These are phyloP conservation scores for Ascochyta rabiei DNA, from an alignment of 2,329 filamentous ascomycete species.

Conservation along the genomic window DNA sequence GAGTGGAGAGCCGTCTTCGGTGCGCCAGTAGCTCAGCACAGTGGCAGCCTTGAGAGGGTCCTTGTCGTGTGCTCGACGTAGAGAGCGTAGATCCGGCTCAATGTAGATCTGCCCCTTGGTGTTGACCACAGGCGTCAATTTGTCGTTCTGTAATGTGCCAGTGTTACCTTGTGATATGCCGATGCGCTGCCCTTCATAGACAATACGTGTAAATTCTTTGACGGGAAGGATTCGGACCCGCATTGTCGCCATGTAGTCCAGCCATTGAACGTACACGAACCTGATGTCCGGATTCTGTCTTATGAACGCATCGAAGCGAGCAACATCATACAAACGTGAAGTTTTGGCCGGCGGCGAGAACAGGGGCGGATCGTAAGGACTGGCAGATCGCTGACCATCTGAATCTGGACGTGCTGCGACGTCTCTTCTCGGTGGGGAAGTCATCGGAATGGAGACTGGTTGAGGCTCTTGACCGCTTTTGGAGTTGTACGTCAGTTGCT, in stretches of 20 bases:
- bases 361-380: conserved; percentile 24
- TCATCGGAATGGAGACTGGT: conserved; percentile 12
- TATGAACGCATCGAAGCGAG: conserved; percentile 57
- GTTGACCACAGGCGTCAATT: conserved; percentile 58
- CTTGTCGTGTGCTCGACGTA: conserved; percentile 60
- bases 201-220: conserved; percentile 47
- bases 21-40: conserved; percentile 69
- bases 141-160: conserved; percentile 72
- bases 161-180: conserved; percentile 69
- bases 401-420: not conserved
- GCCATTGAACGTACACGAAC: conserved; percentile 76
- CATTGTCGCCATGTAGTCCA: conserved; percentile 75
- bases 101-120: conserved; percentile 71
- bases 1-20: conserved; percentile 59
- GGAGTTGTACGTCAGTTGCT: conserved; percentile 33
- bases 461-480: conserved; percentile 18
- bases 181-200: conserved; percentile 50
- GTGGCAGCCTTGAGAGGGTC: conserved; percentile 62
- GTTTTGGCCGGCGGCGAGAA: conserved; percentile 40
- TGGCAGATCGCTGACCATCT: conserved; percentile 12
- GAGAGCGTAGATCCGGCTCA: conserved; percentile 67
- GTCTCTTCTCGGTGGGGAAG: not conserved
- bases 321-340: conserved; percentile 44
- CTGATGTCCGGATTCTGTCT: conserved; percentile 59
- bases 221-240: conserved; percentile 73